phyloP scores from a whole-genome alignment of 2,329 filamentous ascomycete genomes.

The Verticillium isaacii region DNA sequence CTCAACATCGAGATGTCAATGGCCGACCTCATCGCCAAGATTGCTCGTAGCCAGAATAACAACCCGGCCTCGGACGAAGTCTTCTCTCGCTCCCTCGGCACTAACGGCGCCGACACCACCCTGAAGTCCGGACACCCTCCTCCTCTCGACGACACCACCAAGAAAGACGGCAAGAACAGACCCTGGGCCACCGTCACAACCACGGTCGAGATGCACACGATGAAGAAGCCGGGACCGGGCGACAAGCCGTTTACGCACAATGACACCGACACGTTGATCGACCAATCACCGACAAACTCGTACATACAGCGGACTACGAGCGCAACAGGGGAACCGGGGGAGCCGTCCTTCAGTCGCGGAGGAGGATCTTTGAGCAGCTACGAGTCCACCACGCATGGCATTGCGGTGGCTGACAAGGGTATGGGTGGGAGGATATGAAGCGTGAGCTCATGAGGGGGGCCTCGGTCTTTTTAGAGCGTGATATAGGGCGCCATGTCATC shows the following conservation, averaged over 20 bases:
- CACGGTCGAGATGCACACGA: constrained; percentile 8
- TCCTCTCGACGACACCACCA: neutral
- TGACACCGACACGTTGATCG: neutral
- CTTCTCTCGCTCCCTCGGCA: neutral
- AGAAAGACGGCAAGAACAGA: neutral
- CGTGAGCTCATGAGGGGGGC: too few species aligned
- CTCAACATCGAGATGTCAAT: constrained; percentile 51
- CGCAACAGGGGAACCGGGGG: neutral
- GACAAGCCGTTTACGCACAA: neutral
- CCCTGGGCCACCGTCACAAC: constrained; percentile 6
- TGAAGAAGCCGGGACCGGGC: neutral
- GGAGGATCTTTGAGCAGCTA: neutral
- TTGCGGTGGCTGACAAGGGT: neutral
- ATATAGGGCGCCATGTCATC: neutral
- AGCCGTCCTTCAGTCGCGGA: neutral
- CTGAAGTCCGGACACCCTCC: neutral
- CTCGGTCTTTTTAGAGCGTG: neutral
- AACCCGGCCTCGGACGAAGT: neutral
- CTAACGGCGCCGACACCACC: neutral
- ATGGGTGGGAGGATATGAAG: neutral
- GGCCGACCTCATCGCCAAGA: constrained; percentile 40
- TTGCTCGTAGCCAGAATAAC: constrained; percentile 14
- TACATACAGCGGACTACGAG: neutral
- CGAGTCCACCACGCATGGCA: neutral
- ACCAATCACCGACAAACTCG: neutral